Conservation (phyloP, 192 early-diverging fungal species). For the Haplosporangium gracile region DNA sequence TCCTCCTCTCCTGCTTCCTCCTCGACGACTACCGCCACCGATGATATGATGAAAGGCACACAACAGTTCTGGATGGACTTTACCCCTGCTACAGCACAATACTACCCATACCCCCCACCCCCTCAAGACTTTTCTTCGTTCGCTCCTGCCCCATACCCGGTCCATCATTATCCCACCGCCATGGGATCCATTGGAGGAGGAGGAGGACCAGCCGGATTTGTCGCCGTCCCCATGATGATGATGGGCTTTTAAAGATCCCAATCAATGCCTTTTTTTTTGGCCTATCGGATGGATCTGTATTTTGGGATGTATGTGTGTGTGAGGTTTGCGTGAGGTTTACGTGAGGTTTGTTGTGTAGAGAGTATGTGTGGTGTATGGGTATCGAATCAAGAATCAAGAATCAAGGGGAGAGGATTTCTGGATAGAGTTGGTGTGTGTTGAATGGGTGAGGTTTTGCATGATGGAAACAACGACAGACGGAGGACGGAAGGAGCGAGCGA, state of each 20-base stretch:
- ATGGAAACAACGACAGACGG: not conserved
- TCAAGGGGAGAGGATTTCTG: not conserved
- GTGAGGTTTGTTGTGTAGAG: too few species aligned
- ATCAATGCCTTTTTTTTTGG: too few species aligned
- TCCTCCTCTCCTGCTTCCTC: not conserved
- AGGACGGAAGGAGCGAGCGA: too few species aligned
- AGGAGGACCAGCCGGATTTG: not conserved
- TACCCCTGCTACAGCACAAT: not conserved
- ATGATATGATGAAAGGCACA: too few species aligned
- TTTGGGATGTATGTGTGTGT: not conserved
- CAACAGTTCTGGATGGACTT: not conserved
- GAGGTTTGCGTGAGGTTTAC: too few species aligned
- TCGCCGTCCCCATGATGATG: not conserved
- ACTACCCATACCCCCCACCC: not conserved
- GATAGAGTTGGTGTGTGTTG: not conserved
- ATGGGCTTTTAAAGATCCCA: not conserved
- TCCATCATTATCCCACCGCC: not conserved
- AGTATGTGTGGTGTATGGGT: not conserved
- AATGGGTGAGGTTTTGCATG: not conserved
- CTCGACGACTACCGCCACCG: not conserved
- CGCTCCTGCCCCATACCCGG: not conserved
- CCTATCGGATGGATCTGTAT: not conserved
- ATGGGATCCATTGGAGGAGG: not conserved
- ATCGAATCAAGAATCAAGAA: conserved; percentile 5
- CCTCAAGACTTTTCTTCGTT: not conserved